Conservation (phyloP, 495 filamentous ascomycete genomes). For the Pseudoneurospora amorphoporcata region DNA sequence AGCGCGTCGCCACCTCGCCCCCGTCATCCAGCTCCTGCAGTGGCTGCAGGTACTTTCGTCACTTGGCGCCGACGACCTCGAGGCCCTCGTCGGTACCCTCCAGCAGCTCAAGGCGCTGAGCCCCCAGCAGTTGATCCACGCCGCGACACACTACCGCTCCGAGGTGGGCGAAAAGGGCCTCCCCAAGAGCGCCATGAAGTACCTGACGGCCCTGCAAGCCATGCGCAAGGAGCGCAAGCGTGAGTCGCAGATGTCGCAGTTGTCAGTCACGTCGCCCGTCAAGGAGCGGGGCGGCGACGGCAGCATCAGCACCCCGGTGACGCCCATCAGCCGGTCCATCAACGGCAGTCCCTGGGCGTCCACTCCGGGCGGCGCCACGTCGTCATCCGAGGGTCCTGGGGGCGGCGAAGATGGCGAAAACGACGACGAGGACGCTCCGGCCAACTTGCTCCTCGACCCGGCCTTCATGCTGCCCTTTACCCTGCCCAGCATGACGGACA, state of each 20-base stretch:
- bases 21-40: constrained; percentile 88
- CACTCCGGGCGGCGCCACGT: constrained; percentile 15
- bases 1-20: constrained; percentile 72
- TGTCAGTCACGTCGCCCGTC: constrained; percentile 22
- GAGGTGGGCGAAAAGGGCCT: constrained; percentile 94
- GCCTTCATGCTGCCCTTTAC: constrained; percentile 90
- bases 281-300: constrained; percentile 12
- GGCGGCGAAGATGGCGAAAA: constrained; percentile 21
- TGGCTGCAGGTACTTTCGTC: constrained; percentile 98
- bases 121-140: constrained; percentile 83
- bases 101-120: constrained; percentile 78
- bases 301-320: not conserved
- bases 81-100: constrained; percentile 73
- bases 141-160: constrained; percentile 81
- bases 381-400: constrained; percentile 12
- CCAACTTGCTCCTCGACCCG: constrained; percentile 73
- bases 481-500: constrained; percentile 90
- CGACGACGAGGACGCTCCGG: constrained; percentile 52
- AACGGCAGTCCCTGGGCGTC: constrained; percentile 22
- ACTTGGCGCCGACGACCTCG: constrained; percentile 74
- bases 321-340: not conserved
- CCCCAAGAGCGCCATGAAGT: constrained; percentile 76
- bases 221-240: constrained; percentile 42
- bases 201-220: constrained; percentile 67
- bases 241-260: constrained; percentile 8